Base-by-base conservation (phyloP, 2,329 filamentous ascomycete species). In the Fusarium continuum region DNA sequence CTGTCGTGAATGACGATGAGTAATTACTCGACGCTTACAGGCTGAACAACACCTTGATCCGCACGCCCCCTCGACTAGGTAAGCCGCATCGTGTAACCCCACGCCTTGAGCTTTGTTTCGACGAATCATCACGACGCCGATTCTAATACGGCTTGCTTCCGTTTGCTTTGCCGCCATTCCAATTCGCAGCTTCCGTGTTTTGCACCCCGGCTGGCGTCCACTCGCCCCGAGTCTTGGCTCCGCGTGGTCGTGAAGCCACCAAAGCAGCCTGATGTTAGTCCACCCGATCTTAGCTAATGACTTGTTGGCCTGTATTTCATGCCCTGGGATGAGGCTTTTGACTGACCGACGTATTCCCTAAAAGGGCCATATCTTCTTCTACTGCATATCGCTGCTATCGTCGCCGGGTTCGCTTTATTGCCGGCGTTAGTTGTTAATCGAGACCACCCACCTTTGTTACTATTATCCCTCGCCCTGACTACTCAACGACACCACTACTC, bases 21-120 rank as follows among this genome's bases (percentile, higher is more conserved):
- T 76, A 76, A 76, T 76, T 73, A 45, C 69, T 68, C 45, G 38
- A 67, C 68, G 71, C 69, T 75, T 66, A 76, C 68, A 76, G 74
- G 74, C 64, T 70, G 53, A 35, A 50, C 60, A 63, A 67, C 65
- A 50, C 26, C 55, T 52, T 53, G 50, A 61, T 50, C 36, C 48
- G 52, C 69, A 69, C 69, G 50, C 64, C 57, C 67, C 64, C 47
- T 65, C 48, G 36, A 59, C 55, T 43, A 69, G 53, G 49, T 61
- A 46, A 70, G 63, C 49, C 47, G 36, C 58, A 47, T 63, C 46
- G 57, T 61, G 49, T 55, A 58, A 62, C 64, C 61, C 36, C 52
- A 55, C 57, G 43, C 44, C 49, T 47, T 16, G 46, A 67, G 43
- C 28, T 64, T 40, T 45, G 23, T 9, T 39, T 50, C 19, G 53